Conservation (phyloP, 176 grass and related monocot species). For the Carex scoparia region DNA sequence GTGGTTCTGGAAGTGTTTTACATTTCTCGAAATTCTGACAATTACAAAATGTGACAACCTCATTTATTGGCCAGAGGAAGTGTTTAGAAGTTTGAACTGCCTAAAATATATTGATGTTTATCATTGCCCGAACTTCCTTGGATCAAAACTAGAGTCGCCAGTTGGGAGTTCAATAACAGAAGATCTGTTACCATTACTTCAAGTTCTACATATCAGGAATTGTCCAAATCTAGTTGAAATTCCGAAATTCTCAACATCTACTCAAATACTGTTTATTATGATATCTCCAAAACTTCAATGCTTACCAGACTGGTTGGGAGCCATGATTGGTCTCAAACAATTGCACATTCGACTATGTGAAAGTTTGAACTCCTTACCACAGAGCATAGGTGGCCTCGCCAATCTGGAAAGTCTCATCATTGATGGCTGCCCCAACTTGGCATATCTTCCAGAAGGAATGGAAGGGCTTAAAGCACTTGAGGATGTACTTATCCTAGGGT, state of each 20-base stretch:
- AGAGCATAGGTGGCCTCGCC: neutral
- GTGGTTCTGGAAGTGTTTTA: neutral
- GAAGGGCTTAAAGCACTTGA: neutral
- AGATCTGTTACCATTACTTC: neutral
- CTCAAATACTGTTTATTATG: accelerated
- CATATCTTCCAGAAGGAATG: neutral
- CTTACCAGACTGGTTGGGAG: neutral
- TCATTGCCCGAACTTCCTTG: neutral
- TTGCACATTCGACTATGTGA: neutral
- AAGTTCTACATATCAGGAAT: accelerated
- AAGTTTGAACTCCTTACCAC: neutral
- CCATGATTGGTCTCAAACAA: neutral
- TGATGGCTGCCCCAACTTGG: neutral
- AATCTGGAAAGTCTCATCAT: neutral
- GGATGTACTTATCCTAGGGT: no score
- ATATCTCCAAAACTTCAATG: neutral
- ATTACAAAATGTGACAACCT: neutral
- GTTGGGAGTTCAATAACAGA: neutral
- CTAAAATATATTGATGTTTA: neutral
- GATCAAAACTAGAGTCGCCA: neutral
- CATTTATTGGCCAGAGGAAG: neutral
- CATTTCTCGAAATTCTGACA: neutral
- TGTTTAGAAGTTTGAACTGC: neutral
- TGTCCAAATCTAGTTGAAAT: neutral
- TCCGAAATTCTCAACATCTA: neutral